Percentiles rank a stretch among this genome's conserved stretches.
Evolutionary conservation across 2,329 filamentous ascomycete genomes (phyloP).

Genomic region (Cytospora chrysosperma): DNA sequence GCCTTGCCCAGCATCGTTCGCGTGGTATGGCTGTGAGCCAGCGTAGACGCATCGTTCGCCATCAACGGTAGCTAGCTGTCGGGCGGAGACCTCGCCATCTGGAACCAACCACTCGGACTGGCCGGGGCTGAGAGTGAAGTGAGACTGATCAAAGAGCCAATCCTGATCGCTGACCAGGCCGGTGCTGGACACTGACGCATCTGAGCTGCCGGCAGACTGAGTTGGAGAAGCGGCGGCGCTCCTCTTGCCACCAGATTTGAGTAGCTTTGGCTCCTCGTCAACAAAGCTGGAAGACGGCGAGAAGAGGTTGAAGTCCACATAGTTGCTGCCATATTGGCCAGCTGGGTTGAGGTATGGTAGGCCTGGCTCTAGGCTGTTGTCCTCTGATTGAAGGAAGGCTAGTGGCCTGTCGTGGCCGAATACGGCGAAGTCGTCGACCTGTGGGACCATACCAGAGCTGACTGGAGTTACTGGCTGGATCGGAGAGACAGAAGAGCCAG

Average conservation of each 20-base stretch:
- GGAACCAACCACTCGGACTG: constrained; percentile 1
- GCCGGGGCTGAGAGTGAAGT: not conserved
- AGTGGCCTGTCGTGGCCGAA: constrained; percentile 26
- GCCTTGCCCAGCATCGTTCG: constrained; percentile 9
- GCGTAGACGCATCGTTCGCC: not conserved
- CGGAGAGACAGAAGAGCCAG: constrained; percentile 21
- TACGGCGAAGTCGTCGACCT: constrained; percentile 16
- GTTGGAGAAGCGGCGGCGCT: not conserved
- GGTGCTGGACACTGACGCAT: not conserved
- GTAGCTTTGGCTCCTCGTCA: constrained; percentile 45
- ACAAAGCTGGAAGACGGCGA: constrained; percentile 49
- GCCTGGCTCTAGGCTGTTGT: constrained; percentile 25
- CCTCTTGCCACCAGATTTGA: constrained; percentile 26
- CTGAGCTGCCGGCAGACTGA: not conserved
- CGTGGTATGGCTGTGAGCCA: constrained; percentile 16
- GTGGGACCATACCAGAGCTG: constrained; percentile 15
- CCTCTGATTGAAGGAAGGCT: constrained; percentile 5
- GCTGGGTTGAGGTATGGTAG: constrained; percentile 44
- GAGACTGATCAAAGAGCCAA: constrained; percentile 11
- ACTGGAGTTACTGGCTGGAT: constrained; percentile 20
- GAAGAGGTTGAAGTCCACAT: constrained; percentile 57
- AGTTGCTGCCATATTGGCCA: constrained; percentile 40
- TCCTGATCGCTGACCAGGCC: constrained; percentile 7
- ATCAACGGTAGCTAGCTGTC: not conserved
- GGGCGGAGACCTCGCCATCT: not conserved